Evolutionary conservation across 768 basidiomycete species (phyloP).

Genomic region (Psilocybe cyanescens): DNA sequence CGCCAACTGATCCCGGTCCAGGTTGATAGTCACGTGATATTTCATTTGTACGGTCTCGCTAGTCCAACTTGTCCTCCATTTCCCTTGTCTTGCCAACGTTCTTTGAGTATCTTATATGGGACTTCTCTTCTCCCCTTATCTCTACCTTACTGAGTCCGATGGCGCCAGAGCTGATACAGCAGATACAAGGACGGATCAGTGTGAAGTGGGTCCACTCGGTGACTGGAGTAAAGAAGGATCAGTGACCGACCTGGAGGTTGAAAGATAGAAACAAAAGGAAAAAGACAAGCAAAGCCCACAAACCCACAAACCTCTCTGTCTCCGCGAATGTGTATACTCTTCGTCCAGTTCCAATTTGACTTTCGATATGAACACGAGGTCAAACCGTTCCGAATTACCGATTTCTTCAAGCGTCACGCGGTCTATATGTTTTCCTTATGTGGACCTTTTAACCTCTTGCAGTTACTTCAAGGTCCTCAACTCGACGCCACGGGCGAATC

Average conservation of each 20-base stretch:
- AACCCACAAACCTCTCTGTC: too few relatives aligned
- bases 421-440: slow-evolving; percentile 10
- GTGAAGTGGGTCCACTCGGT: neutral
- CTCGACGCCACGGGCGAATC: neutral
- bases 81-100: neutral
- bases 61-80: neutral
- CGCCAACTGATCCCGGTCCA: neutral
- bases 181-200: neutral
- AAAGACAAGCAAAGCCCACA: neutral
- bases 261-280: neutral
- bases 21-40: neutral
- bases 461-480: neutral
- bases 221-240: neutral
- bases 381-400: slow-evolving; percentile 34
- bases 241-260: neutral
- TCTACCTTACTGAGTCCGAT: neutral
- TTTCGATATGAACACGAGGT: slow-evolving; percentile 29
- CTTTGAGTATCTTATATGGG: neutral
- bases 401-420: slow-evolving; percentile 20
- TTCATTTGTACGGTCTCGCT: neutral
- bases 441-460: neutral
- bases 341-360: neutral
- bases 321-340: neutral
- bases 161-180: neutral
- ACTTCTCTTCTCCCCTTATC: neutral